Percentiles rank a stretch among this genome's conserved stretches.
These are phyloP conservation scores for Lentinus polychrous DNA, from an alignment of 1,284 basidiomycete genomes.

Conservation along the genomic window DNA sequence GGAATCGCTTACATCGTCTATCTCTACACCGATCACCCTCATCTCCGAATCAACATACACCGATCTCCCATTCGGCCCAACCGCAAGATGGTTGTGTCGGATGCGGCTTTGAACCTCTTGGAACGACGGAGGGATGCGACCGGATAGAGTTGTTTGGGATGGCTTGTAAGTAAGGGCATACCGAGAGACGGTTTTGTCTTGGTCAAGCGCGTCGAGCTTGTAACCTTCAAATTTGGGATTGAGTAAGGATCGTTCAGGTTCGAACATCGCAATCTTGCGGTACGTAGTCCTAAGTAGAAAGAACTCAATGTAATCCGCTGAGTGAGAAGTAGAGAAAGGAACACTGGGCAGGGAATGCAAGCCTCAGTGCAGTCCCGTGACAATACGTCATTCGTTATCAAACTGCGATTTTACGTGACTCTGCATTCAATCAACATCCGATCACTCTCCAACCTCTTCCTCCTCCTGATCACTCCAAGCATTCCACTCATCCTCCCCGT, in stretches of 20 bases:
- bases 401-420: too few species aligned
- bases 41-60: slow-evolving; percentile 70
- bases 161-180: slow-evolving; percentile 44
- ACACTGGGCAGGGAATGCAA: too few species aligned
- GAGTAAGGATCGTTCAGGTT: slow-evolving; percentile 41
- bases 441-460: too few species aligned
- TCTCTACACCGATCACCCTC: slow-evolving; percentile 53
- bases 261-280: slow-evolving; percentile 19
- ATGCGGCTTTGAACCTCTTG: slow-evolving; percentile 81
- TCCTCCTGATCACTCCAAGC: too few species aligned
- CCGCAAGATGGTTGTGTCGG: slow-evolving; percentile 74
- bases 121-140: slow-evolving; percentile 57
- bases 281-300: too few species aligned
- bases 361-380: too few species aligned
- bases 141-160: slow-evolving; percentile 57
- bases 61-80: slow-evolving; percentile 39
- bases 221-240: slow-evolving; percentile 85
- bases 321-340: too few species aligned
- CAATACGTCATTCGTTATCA: too few species aligned
- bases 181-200: slow-evolving; percentile 46
- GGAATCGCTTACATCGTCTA: slow-evolving; percentile 45
- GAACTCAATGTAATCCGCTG: too few species aligned
- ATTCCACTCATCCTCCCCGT: too few species aligned
- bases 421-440: too few species aligned
- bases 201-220: slow-evolving; percentile 55